A percentile compares a stretch with the other conserved stretches of the same genome.
These are phyloP conservation scores for Tympanopsis confertula DNA, from an alignment of 2,329 filamentous ascomycete species.

Conservation along the genomic window DNA sequence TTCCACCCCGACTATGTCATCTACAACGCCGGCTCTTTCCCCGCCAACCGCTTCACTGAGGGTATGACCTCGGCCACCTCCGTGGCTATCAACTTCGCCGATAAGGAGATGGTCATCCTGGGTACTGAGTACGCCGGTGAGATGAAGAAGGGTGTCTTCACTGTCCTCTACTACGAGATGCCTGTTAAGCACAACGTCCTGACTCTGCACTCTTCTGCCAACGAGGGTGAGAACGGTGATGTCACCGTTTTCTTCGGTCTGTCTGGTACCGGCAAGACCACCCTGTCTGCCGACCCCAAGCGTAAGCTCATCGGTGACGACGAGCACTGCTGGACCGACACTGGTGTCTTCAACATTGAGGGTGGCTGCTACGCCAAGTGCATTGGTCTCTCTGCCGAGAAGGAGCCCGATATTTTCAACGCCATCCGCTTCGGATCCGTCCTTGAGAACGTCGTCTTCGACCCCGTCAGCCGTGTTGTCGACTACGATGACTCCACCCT, in stretches of 20 bases:
- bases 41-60: constrained; percentile 92
- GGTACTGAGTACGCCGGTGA: constrained; percentile 97
- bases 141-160: constrained; percentile 99
- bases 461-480: constrained; percentile 76
- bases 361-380: constrained; percentile 99
- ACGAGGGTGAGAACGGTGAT: constrained; percentile 87
- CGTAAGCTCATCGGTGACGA: constrained; percentile 94
- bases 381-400: constrained; percentile 92
- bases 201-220: constrained; percentile 95
- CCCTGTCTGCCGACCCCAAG: constrained; percentile 91
- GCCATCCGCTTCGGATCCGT: constrained; percentile 96
- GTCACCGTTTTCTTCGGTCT: constrained; percentile 99
- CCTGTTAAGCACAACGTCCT: constrained; percentile 98
- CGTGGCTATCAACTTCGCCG: constrained; percentile 95
- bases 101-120: constrained; percentile 99
- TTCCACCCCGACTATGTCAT: constrained; percentile 99
- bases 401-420: constrained; percentile 95
- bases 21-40: constrained; percentile 98
- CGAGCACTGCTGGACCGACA: constrained; percentile 98
- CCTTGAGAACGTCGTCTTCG: constrained; percentile 96
- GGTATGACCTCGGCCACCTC: constrained; percentile 98
- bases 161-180: constrained; percentile 99
- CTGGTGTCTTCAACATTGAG: constrained; percentile 98
- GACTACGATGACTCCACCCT: constrained; percentile 93
- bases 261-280: constrained; percentile 97